Conservation (phyloP, 495 filamentous ascomycete species). For the Penicillium taxi region DNA sequence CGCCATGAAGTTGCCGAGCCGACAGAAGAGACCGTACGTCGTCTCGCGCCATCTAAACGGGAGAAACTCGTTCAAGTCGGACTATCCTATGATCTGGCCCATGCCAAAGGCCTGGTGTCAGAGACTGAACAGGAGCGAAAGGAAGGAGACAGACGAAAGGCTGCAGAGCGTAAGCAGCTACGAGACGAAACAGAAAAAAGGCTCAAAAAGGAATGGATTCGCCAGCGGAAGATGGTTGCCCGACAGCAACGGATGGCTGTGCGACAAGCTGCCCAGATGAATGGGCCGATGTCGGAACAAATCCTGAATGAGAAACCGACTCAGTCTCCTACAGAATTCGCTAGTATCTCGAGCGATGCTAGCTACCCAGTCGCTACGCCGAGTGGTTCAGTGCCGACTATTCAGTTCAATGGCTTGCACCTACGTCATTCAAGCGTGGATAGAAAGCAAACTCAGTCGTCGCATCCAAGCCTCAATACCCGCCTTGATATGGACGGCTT, state of each 20-base stretch:
- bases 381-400: constrained; percentile 24
- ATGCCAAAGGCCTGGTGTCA: constrained; percentile 62
- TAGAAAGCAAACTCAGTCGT: constrained; percentile 13
- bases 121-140: constrained; percentile 60
- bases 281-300: constrained; percentile 6
- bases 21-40: constrained; percentile 61
- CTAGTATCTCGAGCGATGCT: constrained; percentile 14
- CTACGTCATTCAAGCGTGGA: constrained; percentile 9
- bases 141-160: constrained; percentile 37
- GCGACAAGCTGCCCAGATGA: constrained; percentile 8
- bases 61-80: constrained; percentile 81
- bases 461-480: constrained; percentile 24
- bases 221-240: constrained; percentile 41
- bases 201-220: constrained; percentile 47
- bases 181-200: constrained; percentile 34
- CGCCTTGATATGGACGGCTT: constrained; percentile 17
- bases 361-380: constrained; percentile 9
- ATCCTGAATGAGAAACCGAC: constrained; percentile 20
- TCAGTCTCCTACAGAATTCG: constrained; percentile 21
- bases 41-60: constrained; percentile 52
- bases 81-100: constrained; percentile 74
- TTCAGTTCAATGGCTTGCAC: constrained; percentile 27
- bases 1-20: constrained; percentile 42
- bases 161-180: constrained; percentile 33
- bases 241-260: constrained; percentile 30